These are phyloP conservation scores for Geotrichum macrosporum DNA, from an alignment of 1,139 yeast species.

Conservation along the genomic window DNA sequence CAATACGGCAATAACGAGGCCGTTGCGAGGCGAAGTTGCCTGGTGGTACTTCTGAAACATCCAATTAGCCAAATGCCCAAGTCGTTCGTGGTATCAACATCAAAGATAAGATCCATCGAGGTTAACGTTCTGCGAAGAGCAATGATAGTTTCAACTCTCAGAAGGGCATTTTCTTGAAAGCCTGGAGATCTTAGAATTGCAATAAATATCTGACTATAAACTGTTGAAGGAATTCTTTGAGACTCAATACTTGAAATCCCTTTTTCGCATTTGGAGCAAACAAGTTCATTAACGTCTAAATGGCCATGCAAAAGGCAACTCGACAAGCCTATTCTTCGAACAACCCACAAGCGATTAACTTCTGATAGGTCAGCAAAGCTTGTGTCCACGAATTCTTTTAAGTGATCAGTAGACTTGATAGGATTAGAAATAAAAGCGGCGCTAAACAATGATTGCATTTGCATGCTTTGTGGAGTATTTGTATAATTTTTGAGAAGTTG, in stretches of 20 bases:
- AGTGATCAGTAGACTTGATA: slow-evolving; percentile 2
- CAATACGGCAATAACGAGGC: slow-evolving; percentile 26
- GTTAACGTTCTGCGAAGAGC: slow-evolving; percentile 25
- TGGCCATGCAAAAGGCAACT: slow-evolving; percentile 13
- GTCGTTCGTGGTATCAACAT: slow-evolving; percentile 23
- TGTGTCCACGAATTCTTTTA: slow-evolving; percentile 6
- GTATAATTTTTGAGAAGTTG: not conserved
- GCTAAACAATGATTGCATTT: slow-evolving; percentile 2
- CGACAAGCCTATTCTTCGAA: slow-evolving; percentile 13
- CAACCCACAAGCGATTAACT: slow-evolving; percentile 12
- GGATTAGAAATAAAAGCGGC: slow-evolving; percentile 2
- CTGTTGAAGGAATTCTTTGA: not conserved
- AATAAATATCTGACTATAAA: slow-evolving; percentile 4
- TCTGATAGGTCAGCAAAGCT: slow-evolving; percentile 4
- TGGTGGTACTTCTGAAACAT: slow-evolving; percentile 29
- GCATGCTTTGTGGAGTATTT: not conserved
- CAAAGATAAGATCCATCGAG: slow-evolving; percentile 25
- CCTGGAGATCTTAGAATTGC: slow-evolving; percentile 6
- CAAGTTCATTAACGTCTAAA: not conserved
- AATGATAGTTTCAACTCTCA: slow-evolving; percentile 25
- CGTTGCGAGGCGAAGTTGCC: slow-evolving; percentile 31
- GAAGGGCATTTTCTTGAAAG: slow-evolving; percentile 22
- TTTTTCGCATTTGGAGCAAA: slow-evolving; percentile 9
- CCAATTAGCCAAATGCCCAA: slow-evolving; percentile 33
- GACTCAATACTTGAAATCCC: not conserved